phyloP scores from a whole-genome alignment of 2,329 filamentous ascomycete species.

The Aspergillus glaucus region DNA sequence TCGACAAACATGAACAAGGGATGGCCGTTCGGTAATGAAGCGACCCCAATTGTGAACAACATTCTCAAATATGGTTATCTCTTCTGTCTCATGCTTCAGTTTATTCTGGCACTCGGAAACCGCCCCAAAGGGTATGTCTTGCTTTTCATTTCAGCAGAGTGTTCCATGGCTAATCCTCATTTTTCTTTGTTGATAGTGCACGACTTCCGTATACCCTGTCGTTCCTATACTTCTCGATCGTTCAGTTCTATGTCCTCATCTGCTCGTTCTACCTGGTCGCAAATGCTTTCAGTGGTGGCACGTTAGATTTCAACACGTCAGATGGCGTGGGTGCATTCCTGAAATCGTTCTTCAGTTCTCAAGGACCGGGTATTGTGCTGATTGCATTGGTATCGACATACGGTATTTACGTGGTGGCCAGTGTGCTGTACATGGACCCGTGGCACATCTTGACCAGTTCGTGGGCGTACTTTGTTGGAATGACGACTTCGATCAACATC shows the following conservation, averaged over 20 bases:
- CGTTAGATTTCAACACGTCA: slow-evolving; percentile 56
- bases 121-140: slow-evolving; percentile 70
- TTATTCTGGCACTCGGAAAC: slow-evolving; percentile 91
- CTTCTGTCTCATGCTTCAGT: slow-evolving; percentile 83
- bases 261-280: slow-evolving; percentile 81
- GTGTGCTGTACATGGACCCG: slow-evolving; percentile 94
- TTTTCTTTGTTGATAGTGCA: slow-evolving; percentile 28
- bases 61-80: slow-evolving; percentile 86
- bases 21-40: slow-evolving; percentile 82
- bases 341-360: slow-evolving; percentile 70
- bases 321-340: slow-evolving; percentile 60
- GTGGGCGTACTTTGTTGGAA: slow-evolving; percentile 80
- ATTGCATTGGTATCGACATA: slow-evolving; percentile 87
- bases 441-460: slow-evolving; percentile 99
- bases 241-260: slow-evolving; percentile 83
- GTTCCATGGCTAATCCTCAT: not conserved
- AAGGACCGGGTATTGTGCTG: slow-evolving; percentile 78
- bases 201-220: slow-evolving; percentile 84
- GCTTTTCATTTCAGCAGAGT: not conserved
- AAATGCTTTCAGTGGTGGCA: slow-evolving; percentile 61
- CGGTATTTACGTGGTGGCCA: slow-evolving; percentile 89
- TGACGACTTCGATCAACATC: slow-evolving; percentile 97
- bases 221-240: slow-evolving; percentile 74
- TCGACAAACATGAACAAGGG: slow-evolving; percentile 51
- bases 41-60: slow-evolving; percentile 82